phyloP scores from a whole-genome alignment of 164 flowering plant genomes.

The Liriodendron chinense region DNA sequence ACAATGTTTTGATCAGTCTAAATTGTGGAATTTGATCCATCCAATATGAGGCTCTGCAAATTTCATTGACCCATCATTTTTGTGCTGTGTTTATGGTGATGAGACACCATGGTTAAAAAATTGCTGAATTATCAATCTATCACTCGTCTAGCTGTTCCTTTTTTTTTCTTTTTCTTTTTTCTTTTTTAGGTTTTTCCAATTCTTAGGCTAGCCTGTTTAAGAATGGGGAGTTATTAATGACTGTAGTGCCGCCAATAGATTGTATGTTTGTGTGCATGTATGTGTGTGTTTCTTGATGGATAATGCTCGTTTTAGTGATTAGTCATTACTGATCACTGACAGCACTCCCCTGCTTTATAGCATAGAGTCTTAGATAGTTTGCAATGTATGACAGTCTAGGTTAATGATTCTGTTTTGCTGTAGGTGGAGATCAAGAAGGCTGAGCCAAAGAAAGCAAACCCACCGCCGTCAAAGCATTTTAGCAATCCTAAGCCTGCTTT shows the following conservation, averaged over 20 bases:
- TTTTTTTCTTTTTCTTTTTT: too few relatives aligned
- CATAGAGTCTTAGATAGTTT: constrained; percentile 8
- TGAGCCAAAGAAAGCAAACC: constrained; percentile 75
- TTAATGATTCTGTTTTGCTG: constrained; percentile 23
- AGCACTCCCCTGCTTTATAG: neutral
- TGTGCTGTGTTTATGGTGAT: too few relatives aligned
- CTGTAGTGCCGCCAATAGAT: neutral
- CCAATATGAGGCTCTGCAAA: too few relatives aligned
- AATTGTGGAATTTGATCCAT: too few relatives aligned
- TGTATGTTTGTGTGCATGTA: neutral
- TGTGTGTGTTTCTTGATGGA: neutral
- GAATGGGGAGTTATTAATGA: neutral
- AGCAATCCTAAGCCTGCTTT: constrained; percentile 45
- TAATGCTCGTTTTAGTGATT: neutral
- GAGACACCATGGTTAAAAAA: too few relatives aligned
- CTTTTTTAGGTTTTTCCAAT: neutral
- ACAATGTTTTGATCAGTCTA: too few relatives aligned
- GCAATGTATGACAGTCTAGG: constrained; percentile 16
- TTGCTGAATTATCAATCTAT: too few relatives aligned
- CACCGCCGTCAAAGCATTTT: constrained; percentile 55
- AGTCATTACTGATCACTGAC: constrained; percentile 1
- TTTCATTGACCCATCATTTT: too few relatives aligned
- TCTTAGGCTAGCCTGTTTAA: neutral
- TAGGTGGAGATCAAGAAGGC: constrained; percentile 96
- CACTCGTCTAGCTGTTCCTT: too few relatives aligned